These are phyloP conservation scores for Naganishia kalamii DNA, from an alignment of 768 basidiomycete genomes.

Conservation along the genomic window DNA sequence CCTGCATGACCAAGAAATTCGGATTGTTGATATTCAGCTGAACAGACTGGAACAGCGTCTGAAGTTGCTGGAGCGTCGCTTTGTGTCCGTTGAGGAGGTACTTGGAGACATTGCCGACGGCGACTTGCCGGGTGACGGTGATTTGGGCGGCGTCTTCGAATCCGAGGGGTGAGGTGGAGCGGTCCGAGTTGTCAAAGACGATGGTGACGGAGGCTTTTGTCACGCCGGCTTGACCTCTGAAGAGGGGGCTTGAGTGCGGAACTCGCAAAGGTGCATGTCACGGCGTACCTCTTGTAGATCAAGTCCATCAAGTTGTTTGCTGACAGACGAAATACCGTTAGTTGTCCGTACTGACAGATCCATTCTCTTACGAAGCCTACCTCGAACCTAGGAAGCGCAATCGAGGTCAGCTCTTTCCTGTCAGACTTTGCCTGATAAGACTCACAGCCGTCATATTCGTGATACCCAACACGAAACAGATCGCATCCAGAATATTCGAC, in stretches of 20 bases:
- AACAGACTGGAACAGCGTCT: constrained; percentile 89
- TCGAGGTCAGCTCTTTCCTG: not conserved
- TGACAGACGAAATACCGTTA: constrained; percentile 35
- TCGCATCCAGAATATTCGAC: constrained; percentile 98
- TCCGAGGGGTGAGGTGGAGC: constrained; percentile 72
- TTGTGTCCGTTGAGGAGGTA: constrained; percentile 96
- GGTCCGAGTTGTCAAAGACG: constrained; percentile 95
- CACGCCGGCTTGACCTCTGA: constrained; percentile 79
- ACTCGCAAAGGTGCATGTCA: not conserved
- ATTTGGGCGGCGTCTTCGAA: constrained; percentile 76
- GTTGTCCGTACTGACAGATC: not conserved
- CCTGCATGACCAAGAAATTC: constrained; percentile 98
- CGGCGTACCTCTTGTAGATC: constrained; percentile 77
- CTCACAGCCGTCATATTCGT: constrained; percentile 69
- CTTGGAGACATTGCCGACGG: constrained; percentile 85
- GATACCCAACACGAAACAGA: constrained; percentile 95
- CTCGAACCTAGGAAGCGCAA: constrained; percentile 64
- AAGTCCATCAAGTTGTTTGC: constrained; percentile 86
- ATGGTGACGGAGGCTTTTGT: constrained; percentile 97
- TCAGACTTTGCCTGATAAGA: not conserved
- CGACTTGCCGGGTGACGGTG: constrained; percentile 94
- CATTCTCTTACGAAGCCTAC: not conserved
- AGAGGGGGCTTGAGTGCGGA: not conserved
- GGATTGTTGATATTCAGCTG: constrained; percentile 99
- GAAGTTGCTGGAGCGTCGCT: constrained; percentile 72